Percentiles rank a stretch among this genome's conserved stretches.
Evolutionary conservation across 2,329 filamentous ascomycete species (phyloP).

Genomic region (Teratosphaeria nubilosa): DNA sequence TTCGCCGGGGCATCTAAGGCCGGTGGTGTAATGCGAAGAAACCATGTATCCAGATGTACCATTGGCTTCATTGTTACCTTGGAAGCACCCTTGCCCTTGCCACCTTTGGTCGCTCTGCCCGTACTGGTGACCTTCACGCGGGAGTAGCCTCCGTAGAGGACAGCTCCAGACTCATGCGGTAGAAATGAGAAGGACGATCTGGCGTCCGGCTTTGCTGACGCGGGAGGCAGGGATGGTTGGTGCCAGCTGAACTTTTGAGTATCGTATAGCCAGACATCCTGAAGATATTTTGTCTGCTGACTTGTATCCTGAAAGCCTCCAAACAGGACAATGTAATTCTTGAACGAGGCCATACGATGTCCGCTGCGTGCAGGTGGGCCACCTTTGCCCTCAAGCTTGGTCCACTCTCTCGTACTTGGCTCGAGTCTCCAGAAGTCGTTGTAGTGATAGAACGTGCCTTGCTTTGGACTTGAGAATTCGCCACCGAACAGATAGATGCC

Average conservation of each 20-base stretch:
- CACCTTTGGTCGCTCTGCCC: conserved; percentile 54
- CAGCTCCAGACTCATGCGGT: conserved; percentile 80
- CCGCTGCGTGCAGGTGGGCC: conserved; percentile 78
- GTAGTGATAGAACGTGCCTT: conserved; percentile 98
- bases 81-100: conserved; percentile 26
- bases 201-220: conserved; percentile 71
- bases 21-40: conserved; percentile 69
- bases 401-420: conserved; percentile 78
- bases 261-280: conserved; percentile 93
- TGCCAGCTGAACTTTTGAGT: conserved; percentile 79
- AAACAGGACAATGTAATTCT: conserved; percentile 92
- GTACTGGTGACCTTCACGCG: conserved; percentile 62
- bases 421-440: conserved; percentile 97
- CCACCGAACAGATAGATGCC: conserved; percentile 89
- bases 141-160: conserved; percentile 88
- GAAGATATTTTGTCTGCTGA: conserved; percentile 85
- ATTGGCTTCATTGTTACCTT: conserved; percentile 73
- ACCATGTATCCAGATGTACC: conserved; percentile 93
- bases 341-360: conserved; percentile 75
- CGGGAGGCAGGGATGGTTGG: conserved; percentile 61
- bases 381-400: conserved; percentile 75
- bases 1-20: conserved; percentile 54
- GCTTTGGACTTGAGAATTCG: conserved; percentile 92
- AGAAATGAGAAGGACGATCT: conserved; percentile 86
- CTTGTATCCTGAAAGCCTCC: conserved; percentile 97